Evolutionary conservation across 495 filamentous ascomycete genomes (phyloP).

Genomic region (Hypoxylon cercidicola): DNA sequence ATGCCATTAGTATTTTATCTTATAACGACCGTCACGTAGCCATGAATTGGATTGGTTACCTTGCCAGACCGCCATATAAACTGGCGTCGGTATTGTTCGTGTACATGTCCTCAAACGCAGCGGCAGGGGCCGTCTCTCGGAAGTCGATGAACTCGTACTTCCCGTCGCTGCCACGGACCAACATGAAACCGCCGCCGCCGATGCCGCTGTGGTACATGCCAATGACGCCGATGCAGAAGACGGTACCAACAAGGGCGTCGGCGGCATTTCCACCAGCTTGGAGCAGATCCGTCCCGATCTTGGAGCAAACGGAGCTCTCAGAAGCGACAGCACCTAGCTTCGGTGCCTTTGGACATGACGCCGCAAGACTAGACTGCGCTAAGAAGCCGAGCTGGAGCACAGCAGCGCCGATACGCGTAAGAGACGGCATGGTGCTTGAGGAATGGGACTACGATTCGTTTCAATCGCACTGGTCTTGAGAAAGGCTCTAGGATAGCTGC

Average conservation of each 20-base stretch:
- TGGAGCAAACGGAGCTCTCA: constrained; percentile 74
- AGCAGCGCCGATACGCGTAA: constrained; percentile 34
- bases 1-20: constrained; percentile 13
- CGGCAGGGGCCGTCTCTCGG: constrained; percentile 81
- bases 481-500: neutral
- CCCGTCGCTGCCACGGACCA: constrained; percentile 68
- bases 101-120: constrained; percentile 81
- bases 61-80: constrained; percentile 71
- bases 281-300: constrained; percentile 73
- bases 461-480: neutral
- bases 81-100: constrained; percentile 59
- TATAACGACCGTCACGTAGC: neutral
- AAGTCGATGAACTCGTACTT: constrained; percentile 80
- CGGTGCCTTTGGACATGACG: constrained; percentile 20
- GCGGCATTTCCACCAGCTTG: constrained; percentile 73
- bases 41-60: constrained; percentile 30
- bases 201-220: constrained; percentile 84
- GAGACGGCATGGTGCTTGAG: constrained; percentile 38
- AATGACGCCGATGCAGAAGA: constrained; percentile 69
- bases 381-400: constrained; percentile 35
- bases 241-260: constrained; percentile 72
- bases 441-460: neutral
- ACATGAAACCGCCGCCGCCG: constrained; percentile 85
- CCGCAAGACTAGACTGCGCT: constrained; percentile 20
- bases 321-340: constrained; percentile 74